Evolutionary conservation across 148 eudicot species (phyloP).

Genomic region (Vaccinium macrocarpon): DNA sequence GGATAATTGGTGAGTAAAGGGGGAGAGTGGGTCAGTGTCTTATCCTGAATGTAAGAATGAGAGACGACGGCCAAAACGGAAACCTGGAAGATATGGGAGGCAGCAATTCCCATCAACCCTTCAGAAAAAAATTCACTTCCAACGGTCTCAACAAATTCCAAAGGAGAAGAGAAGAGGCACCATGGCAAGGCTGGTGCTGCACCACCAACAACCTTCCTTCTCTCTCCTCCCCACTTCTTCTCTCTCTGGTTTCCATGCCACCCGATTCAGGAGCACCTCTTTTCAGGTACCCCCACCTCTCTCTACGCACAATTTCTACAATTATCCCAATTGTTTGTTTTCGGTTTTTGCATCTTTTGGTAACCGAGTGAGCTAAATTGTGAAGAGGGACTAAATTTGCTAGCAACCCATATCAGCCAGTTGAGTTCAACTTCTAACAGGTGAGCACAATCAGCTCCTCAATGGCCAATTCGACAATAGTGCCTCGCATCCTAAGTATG

Average conservation of each 20-base stretch:
- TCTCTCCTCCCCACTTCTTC: slow-evolving; percentile 70
- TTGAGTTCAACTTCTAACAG: background rate
- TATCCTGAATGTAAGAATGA: slow-evolving; percentile 60
- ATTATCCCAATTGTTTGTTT: background rate
- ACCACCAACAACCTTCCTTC: slow-evolving; percentile 53
- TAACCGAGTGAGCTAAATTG: background rate
- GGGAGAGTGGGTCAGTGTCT: slow-evolving; percentile 43
- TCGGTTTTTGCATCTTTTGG: background rate
- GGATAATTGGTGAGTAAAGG: slow-evolving; percentile 16
- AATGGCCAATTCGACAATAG: background rate
- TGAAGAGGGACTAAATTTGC: background rate
- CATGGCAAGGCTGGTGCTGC: slow-evolving; percentile 67
- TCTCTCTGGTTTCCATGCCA: slow-evolving; percentile 77
- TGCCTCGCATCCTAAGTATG: background rate
- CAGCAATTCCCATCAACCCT: slow-evolving; percentile 4
- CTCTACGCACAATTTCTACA: background rate
- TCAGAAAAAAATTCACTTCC: slow-evolving; percentile 16
- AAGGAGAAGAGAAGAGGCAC: slow-evolving; percentile 8
- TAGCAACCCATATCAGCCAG: background rate
- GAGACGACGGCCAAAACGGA: slow-evolving; percentile 19
- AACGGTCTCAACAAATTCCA: slow-evolving; percentile 7
- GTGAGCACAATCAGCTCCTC: background rate
- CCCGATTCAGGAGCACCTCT: slow-evolving; percentile 49
- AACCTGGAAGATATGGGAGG: slow-evolving; percentile 18
- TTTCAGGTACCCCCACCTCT: slow-evolving; percentile 47